Conservation (phyloP, 169 alveolate species). For the Eimeria nieschulzi region DNA sequence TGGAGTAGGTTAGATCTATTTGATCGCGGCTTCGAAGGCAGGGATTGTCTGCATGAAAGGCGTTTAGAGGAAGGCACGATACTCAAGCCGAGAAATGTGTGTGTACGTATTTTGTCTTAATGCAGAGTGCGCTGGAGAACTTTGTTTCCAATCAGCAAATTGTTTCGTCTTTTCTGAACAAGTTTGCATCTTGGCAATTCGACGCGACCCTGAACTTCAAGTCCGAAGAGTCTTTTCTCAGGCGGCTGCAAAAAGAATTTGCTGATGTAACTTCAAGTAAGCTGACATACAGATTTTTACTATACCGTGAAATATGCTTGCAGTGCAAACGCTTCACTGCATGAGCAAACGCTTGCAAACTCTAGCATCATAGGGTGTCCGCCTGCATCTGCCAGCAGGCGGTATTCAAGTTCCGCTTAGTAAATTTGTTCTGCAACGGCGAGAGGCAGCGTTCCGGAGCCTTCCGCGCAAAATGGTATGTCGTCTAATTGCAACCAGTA, state of each 20-base stretch:
- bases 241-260: slow-evolving; percentile 6
- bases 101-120: not conserved
- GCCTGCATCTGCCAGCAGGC: slow-evolving; percentile 10
- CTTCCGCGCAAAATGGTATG: slow-evolving; percentile 29
- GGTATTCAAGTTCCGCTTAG: not conserved
- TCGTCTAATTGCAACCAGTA: not conserved
- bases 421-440: slow-evolving; percentile 4
- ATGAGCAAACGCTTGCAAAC: no score
- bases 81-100: not conserved
- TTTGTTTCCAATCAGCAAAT: not conserved
- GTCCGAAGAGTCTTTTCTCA: not conserved
- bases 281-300: no score
- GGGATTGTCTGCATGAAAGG: not conserved
- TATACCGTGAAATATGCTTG: no score
- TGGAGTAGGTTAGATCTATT: not conserved
- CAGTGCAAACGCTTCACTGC: no score
- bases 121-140: slow-evolving; percentile 30
- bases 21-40: not conserved
- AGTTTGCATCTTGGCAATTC: not conserved
- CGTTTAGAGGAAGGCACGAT: not conserved
- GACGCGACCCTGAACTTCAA: not conserved
- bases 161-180: not conserved
- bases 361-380: no score
- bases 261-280: not conserved
- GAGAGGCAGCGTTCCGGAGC: slow-evolving; percentile 28